These are phyloP conservation scores for Gastrolobium villosum DNA, from an alignment of 306 rosid species.

Conservation along the genomic window DNA sequence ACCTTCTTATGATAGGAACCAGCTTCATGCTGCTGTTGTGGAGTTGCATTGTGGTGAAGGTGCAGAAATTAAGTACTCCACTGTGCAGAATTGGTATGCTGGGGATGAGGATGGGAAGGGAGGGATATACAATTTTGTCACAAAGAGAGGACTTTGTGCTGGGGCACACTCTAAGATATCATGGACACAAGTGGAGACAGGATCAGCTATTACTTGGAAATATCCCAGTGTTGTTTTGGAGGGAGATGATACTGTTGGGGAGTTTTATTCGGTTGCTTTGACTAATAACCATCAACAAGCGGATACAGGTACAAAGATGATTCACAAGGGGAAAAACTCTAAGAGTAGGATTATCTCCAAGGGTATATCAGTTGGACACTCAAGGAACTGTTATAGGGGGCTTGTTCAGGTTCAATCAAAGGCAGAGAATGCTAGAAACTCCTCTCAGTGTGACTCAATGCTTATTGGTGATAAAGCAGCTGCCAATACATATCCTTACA, in stretches of 20 bases:
- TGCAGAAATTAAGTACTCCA: constrained; percentile 79
- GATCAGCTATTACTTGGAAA: constrained; percentile 83
- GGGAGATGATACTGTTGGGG: constrained; percentile 81
- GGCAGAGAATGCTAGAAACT: constrained; percentile 75
- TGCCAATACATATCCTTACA: constrained; percentile 75
- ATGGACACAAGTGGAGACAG: constrained; percentile 83
- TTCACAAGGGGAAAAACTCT: constrained; percentile 82
- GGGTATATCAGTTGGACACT: constrained; percentile 75
- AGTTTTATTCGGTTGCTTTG: constrained; percentile 79
- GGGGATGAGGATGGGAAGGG: constrained; percentile 81
- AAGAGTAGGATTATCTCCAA: constrained; percentile 79
- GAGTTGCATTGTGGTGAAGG: constrained; percentile 69
- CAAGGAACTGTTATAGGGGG: constrained; percentile 77
- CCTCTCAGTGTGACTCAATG: constrained; percentile 82
- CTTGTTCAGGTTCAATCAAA: constrained; percentile 77
- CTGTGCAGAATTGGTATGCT: constrained; percentile 83
- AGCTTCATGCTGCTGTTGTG: constrained; percentile 81
- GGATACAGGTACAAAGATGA: constrained; percentile 86
- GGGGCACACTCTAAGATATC: constrained; percentile 74
- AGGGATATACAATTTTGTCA: constrained; percentile 72
- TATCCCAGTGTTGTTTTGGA: constrained; percentile 84
- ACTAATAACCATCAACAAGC: constrained; percentile 85
- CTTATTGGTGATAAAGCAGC: constrained; percentile 81
- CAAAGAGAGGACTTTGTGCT: constrained; percentile 74
- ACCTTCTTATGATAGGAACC: constrained; percentile 80